These are phyloP conservation scores for Cytospora piceicola DNA, from an alignment of 2,329 filamentous ascomycete genomes.

Conservation along the genomic window DNA sequence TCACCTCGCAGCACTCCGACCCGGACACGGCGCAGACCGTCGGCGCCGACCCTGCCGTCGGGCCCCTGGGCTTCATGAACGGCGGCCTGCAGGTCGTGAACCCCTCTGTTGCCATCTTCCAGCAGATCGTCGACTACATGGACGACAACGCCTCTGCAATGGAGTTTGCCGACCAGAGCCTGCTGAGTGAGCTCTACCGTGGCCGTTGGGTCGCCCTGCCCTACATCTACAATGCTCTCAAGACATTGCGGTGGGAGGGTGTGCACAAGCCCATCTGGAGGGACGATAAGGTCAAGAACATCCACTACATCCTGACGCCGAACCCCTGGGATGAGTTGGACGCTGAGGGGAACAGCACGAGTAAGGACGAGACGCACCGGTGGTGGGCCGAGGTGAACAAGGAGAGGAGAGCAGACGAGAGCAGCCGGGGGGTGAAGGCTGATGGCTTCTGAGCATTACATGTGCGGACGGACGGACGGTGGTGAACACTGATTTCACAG, in stretches of 20 bases:
- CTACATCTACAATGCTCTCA: conserved; percentile 66
- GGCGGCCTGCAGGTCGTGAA: conserved; percentile 62
- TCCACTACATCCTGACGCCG: conserved; percentile 64
- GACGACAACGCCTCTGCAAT: conserved; percentile 50
- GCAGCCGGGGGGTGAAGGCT: conserved; percentile 42
- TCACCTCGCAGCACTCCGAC: conserved; percentile 55
- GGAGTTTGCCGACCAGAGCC: conserved; percentile 63
- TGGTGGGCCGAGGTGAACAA: conserved; percentile 61
- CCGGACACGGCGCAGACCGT: conserved; percentile 52
- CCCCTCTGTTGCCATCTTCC: conserved; percentile 53
- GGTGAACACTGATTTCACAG: background rate
- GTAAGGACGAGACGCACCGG: conserved; percentile 52
- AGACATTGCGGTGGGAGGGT: conserved; percentile 58
- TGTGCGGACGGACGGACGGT: background rate
- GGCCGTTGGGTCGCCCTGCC: conserved; percentile 62
- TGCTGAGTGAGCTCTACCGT: conserved; percentile 59
- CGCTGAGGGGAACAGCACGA: conserved; percentile 47
- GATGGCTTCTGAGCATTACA: conserved; percentile 38
- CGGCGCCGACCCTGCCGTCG: conserved; percentile 49
- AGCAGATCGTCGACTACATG: conserved; percentile 56
- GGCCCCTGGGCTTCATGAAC: conserved; percentile 58
- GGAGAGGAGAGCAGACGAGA: conserved; percentile 49
- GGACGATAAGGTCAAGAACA: conserved; percentile 61
- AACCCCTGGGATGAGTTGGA: conserved; percentile 64
- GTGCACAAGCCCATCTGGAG: conserved; percentile 62